A percentile compares a stretch with the other conserved stretches of the same genome.
These are phyloP conservation scores for Ustilago xerochloae DNA, from an alignment of 1,284 basidiomycete genomes.

Conservation along the genomic window DNA sequence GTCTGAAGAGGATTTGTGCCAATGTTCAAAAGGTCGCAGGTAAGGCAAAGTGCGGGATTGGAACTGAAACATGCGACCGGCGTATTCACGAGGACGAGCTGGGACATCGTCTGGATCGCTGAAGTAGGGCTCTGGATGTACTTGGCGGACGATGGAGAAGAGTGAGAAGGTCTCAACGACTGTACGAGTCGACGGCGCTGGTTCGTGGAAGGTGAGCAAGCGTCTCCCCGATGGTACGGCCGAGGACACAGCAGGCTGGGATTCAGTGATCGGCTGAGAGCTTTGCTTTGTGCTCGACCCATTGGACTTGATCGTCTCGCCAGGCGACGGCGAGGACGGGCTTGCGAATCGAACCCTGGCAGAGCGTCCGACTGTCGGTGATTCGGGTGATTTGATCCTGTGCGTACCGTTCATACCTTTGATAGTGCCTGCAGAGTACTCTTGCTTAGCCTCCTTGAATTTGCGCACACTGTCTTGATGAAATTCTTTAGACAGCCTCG, in stretches of 20 bases:
- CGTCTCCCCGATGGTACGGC: neutral
- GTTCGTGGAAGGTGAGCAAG: constrained; percentile 28
- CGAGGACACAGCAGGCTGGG: neutral
- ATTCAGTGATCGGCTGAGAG: neutral
- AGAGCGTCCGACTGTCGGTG: constrained; percentile 1
- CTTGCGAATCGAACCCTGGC: constrained; percentile 23
- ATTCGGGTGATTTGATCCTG: neutral
- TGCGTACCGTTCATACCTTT: constrained; percentile 2
- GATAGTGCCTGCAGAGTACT: constrained; percentile 5
- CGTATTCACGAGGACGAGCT: constrained; percentile 79
- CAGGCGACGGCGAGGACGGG: neutral
- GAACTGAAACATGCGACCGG: constrained; percentile 79
- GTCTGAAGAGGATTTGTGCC: constrained; percentile 8
- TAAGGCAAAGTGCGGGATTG: constrained; percentile 69
- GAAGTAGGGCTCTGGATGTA: constrained; percentile 77
- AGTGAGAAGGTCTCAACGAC: constrained; percentile 74
- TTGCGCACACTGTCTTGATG: constrained; percentile 32
- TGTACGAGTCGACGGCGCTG: constrained; percentile 22
- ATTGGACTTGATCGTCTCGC: neutral
- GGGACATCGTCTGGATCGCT: constrained; percentile 77
- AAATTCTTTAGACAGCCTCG: constrained; percentile 20
- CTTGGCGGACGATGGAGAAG: constrained; percentile 74
- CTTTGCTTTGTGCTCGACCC: neutral
- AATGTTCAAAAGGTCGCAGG: constrained; percentile 66
- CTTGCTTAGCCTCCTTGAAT: constrained; percentile 29